phyloP scores from a whole-genome alignment of 164 flowering plant species.

The Magnolia changhungtana region DNA sequence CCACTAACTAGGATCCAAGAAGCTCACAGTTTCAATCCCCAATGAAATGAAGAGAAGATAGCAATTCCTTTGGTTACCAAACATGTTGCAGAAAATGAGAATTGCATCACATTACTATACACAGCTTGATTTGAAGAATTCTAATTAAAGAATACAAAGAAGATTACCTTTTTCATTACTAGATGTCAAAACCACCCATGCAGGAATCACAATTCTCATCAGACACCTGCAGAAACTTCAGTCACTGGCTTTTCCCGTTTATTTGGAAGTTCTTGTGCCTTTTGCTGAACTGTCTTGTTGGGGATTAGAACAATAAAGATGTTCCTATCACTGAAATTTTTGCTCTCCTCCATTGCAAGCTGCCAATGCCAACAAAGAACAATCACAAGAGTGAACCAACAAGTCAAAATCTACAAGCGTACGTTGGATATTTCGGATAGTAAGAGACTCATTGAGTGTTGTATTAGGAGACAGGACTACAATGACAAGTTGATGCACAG shows the following conservation, averaged over 20 bases:
- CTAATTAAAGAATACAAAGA: slow-evolving; percentile 6
- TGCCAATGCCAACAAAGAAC: slow-evolving; percentile 24
- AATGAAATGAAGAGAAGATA: no score
- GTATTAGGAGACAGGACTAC: background rate
- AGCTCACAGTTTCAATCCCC: no score
- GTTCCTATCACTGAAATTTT: slow-evolving; percentile 65
- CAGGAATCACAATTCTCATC: slow-evolving; percentile 10
- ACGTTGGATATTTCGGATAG: background rate
- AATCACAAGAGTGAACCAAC: background rate
- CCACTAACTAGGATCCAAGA: no score
- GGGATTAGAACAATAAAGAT: slow-evolving; percentile 65
- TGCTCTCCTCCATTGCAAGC: slow-evolving; percentile 77
- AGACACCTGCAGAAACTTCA: slow-evolving; percentile 57
- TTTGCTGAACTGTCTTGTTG: slow-evolving; percentile 57
- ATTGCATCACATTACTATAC: slow-evolving; percentile 23
- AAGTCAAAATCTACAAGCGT: background rate
- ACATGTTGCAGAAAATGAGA: background rate
- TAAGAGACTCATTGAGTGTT: background rate
- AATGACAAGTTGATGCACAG: background rate
- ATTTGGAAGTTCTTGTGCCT: slow-evolving; percentile 60
- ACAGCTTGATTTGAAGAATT: slow-evolving; percentile 4
- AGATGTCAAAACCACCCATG: slow-evolving; percentile 4
- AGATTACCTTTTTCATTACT: slow-evolving; percentile 13
- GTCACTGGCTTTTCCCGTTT: slow-evolving; percentile 45
- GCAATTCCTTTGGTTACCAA: background rate